Base-by-base conservation (phyloP, 1,139 yeast genomes). In the Yamadazyma friedrichii region DNA sequence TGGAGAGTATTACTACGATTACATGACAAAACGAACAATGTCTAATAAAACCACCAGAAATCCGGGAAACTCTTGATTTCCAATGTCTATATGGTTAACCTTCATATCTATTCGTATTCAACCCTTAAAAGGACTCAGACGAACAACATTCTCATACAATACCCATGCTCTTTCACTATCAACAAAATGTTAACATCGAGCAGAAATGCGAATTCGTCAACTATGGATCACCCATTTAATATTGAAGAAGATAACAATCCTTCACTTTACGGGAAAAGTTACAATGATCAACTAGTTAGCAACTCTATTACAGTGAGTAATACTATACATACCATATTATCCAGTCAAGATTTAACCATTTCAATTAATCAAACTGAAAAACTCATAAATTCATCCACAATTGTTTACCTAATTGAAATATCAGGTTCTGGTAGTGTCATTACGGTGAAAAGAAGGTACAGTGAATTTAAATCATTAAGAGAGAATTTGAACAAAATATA, bases 401-500 rank as follows among this genome's bases (percentile, higher is more conserved):
- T 72, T 28, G 74, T 71, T 6, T 72, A 72, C 48, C 55, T 72
- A 16, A 67, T 72, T 9, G 65, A 64, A 43, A 16, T 51, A 29
- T 29, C 35, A 3, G 28, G 12, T 15, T 39, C 46, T 31, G 45
- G 30, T 6, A 27, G 46, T 2, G 36, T 37, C 9, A 44, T 51
- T 26, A 59, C 68, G 4, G 77, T 73, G 16, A 72, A 71, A 47
- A 58, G 82, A 44, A 61, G 84, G 37, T 78, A 78, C 51, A 70
- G 79, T 28, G 84, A 78, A 53, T 78, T 78, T 55, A 73, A 68
- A 45, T 75, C 80, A 9, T 61, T 78, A 8, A 59, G 83, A 35
- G 72, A 69, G 39, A 66, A 63, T 46, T 53, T 78, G 31, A 56
- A 67, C 35, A 65, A 65, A 50, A 58, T 77, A 35, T 76, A 65